These are phyloP conservation scores for Theileria parva DNA, from an alignment of 169 alveolate species.

Conservation along the genomic window DNA sequence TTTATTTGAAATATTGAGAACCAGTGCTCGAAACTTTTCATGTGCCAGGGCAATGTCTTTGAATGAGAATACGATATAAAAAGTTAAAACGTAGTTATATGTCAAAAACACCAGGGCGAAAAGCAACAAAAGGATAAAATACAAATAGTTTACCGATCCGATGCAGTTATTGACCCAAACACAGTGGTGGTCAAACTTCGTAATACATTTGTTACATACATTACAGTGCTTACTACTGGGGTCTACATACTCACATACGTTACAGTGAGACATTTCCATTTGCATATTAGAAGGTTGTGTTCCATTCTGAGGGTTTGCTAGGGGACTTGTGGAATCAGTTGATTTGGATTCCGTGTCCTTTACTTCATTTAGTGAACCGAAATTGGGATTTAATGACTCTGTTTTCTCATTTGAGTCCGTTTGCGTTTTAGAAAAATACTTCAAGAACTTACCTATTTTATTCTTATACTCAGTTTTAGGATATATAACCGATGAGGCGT, in stretches of 20 bases:
- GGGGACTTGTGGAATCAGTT: neutral
- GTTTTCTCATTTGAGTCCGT: neutral
- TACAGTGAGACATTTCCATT: slow-evolving; percentile 54
- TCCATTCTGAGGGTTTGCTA: neutral
- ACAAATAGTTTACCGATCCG: slow-evolving; percentile 78
- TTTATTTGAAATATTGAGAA: slow-evolving; percentile 1
- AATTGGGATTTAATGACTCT: neutral
- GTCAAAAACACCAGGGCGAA: slow-evolving; percentile 28
- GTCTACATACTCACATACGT: slow-evolving; percentile 68
- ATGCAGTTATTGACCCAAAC: slow-evolving; percentile 89
- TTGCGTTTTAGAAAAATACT: neutral
- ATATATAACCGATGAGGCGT: slow-evolving; percentile 62
- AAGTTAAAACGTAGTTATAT: neutral
- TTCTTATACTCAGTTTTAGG: slow-evolving; percentile 21
- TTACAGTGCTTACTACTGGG: slow-evolving; percentile 83
- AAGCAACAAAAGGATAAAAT: slow-evolving; percentile 14
- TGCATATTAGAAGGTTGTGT: neutral
- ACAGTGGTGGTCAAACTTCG: slow-evolving; percentile 89
- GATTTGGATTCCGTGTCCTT: neutral
- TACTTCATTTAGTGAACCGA: neutral
- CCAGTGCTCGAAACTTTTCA: slow-evolving; percentile 31
- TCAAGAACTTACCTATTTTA: neutral
- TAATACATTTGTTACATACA: slow-evolving; percentile 86
- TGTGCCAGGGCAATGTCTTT: neutral
- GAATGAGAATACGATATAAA: slow-evolving; percentile 7